Percentiles rank a stretch among this genome's conserved stretches.
Conservation (phyloP, 129 eudicot species). For the Calendula officinalis region DNA sequence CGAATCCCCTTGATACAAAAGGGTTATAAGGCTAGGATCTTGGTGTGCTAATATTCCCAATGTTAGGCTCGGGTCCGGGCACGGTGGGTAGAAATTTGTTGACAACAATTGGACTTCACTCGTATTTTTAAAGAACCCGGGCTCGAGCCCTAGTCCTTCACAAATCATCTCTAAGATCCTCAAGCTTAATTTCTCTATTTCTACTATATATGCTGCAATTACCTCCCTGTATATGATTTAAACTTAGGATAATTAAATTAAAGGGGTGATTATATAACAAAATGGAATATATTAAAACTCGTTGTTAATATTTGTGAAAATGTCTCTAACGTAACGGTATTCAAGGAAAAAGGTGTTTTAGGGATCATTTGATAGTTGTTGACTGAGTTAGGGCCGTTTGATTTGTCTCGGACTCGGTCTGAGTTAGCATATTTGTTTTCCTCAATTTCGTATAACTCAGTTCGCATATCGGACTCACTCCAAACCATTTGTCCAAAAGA, state of each 20-base stretch:
- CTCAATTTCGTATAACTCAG: no score
- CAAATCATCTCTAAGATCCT: constrained; percentile 52
- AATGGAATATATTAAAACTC: neutral
- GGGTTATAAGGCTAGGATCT: constrained; percentile 57
- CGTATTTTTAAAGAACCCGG: constrained; percentile 37
- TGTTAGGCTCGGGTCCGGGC: constrained; percentile 81
- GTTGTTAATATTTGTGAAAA: no score
- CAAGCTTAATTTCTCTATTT: constrained; percentile 46
- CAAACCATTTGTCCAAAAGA: no score
- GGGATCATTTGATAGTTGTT: no score
- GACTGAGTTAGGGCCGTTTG: no score
- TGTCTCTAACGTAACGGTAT: no score
- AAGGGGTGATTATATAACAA: neutral
- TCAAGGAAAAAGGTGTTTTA: no score
- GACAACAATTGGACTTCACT: constrained; percentile 54
- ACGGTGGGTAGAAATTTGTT: constrained; percentile 59
- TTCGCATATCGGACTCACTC: no score
- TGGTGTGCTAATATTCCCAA: constrained; percentile 54
- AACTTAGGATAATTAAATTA: neutral
- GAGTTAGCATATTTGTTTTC: no score
- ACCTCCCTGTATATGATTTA: constrained; percentile 42
- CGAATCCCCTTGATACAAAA: constrained; percentile 43
- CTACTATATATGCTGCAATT: constrained; percentile 38
- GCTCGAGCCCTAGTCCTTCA: constrained; percentile 68
- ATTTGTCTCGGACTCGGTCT: no score